Evolutionary conservation across 129 eudicot genomes (phyloP), one percentile per base, ranked within the genome.

Genomic region (Lactuca sativa): DNA sequence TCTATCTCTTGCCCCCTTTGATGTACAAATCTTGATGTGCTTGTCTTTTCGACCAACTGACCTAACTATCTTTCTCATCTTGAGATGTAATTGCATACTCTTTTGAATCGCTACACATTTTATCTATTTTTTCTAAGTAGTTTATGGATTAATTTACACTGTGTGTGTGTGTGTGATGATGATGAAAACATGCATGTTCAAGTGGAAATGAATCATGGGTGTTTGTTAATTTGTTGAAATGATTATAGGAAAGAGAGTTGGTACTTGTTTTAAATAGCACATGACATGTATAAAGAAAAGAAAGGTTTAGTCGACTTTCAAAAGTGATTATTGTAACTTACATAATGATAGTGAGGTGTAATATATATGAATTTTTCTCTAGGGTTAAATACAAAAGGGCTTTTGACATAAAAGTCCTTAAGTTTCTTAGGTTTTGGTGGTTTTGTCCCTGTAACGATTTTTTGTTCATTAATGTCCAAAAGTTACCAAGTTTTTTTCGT

Each of bases 1-100:
- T n/a, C 93, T 66, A 71, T 86, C 96, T 21, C 78, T 77, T 3
- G 81, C 74, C 15, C 96, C 93, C 72, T 78, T 90, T 1, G 90
- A 68, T 1, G 93, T 90, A 64, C 71, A 71, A 9, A 90, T 87
- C 71, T 90, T 90, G 76, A 82, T 84, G 76, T 80, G 85, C 57
- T 82, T 66, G 65, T 77, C 90, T 75, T 89, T 89, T 70, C 80
- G 30, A 54, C 79, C 82, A 7, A 74, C 13, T 41, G 86, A 57
- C 48, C 21, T 15, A 37, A 16, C 53, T 3, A 17, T 63, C 51
- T 63, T 41, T 51, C 55, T 63, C 54, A 63, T 63, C 7, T n/a
- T 63, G 25, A 63, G 21, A 53, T 2, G 18, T 15, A 62, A 18
- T 38, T 37, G 30, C 67, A 15, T 62, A 62, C n/a, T 15, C 3